These are phyloP conservation scores for Achaetomium macrosporum DNA, from an alignment of 2,329 filamentous ascomycete genomes.

Conservation along the genomic window DNA sequence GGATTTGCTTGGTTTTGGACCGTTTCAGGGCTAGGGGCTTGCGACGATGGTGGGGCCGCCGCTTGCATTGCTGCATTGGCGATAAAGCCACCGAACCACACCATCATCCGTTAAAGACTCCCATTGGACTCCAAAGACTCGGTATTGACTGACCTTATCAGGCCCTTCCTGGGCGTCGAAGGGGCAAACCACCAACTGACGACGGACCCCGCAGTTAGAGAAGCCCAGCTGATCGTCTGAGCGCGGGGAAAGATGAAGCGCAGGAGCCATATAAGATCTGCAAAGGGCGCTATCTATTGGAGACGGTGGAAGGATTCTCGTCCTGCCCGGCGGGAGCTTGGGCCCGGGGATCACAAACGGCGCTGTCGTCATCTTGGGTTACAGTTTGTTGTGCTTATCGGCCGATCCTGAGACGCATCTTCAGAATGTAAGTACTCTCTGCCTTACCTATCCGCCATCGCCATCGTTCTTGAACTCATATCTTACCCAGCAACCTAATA, in stretches of 20 bases:
- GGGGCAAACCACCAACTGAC: constrained; percentile 3
- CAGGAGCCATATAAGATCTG: constrained; percentile 15
- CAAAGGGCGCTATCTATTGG: constrained; percentile 13
- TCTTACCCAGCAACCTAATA: neutral
- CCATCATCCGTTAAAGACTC: neutral
- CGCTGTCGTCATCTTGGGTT: constrained; percentile 8
- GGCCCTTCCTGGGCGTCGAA: neutral
- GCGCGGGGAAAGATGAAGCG: constrained; percentile 2
- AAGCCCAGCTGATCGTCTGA: neutral
- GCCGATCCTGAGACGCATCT: neutral
- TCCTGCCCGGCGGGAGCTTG: neutral
- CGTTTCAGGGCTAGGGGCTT: constrained; percentile 10
- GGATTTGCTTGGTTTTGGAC: neutral
- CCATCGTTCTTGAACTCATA: neutral
- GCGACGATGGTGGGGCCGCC: constrained; percentile 10
- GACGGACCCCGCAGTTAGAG: constrained; percentile 4
- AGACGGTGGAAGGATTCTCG: constrained; percentile 1
- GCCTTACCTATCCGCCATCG: neutral
- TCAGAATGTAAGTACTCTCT: neutral
- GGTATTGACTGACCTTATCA: constrained; percentile 4
- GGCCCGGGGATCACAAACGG: neutral
- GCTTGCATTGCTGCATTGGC: neutral
- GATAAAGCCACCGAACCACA: constrained; percentile 1
- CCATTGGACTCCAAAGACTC: neutral
- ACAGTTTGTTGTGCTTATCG: constrained; percentile 8